Evolutionary conservation across 116 monocot genomes (phyloP), one percentile per base, ranked within the genome.

Genomic region (Papilionanthe hybrid): DNA sequence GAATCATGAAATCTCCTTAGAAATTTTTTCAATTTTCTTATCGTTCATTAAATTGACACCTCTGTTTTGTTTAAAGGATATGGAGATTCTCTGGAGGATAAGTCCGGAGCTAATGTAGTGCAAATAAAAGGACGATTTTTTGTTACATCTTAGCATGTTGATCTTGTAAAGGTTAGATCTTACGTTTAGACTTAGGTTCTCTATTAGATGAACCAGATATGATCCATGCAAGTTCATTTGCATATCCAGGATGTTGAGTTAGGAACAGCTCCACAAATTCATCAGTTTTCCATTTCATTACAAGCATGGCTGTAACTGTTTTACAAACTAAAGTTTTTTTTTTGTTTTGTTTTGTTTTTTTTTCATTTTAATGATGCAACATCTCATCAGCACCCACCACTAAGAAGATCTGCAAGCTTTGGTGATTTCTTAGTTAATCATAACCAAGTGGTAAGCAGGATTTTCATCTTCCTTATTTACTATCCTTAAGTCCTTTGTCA

Each of bases 71-170:
- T 77, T 82, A 60, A 81, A 92, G 94, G 97, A 80, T 94, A 83
- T 87, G 87, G 89, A 72, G 92, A 91, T 30, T 81, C 92, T 1
- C 73, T 72, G 23, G 97, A 97, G 23, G 97, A 97, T 47, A 94
- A 90, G 71, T 79, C 91, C 9, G 94, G 89, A 60, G 53, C 84
- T 29, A 95, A 88, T 86, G 87, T 89, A 72, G 92, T 96, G 9
- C 94, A 96, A 84, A 95, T 95, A 86, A 93, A 87, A 87, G 96
- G 96, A n/a, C 90, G 96, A 0, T 96, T 96, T 83, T 96, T 94
- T 80, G 96, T 96, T 81, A 96, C 96, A 79, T 94, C 96, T 72
- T 94, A 96, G 87, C 90, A 96, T 89, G 96, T 94, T 55, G 94
- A 94, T 91, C 87, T 92, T 80, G 94, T 85, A 48, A 97, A 97